Base-by-base conservation (phyloP, 2,329 filamentous ascomycete species). In the Aureobasidium pullulans region DNA sequence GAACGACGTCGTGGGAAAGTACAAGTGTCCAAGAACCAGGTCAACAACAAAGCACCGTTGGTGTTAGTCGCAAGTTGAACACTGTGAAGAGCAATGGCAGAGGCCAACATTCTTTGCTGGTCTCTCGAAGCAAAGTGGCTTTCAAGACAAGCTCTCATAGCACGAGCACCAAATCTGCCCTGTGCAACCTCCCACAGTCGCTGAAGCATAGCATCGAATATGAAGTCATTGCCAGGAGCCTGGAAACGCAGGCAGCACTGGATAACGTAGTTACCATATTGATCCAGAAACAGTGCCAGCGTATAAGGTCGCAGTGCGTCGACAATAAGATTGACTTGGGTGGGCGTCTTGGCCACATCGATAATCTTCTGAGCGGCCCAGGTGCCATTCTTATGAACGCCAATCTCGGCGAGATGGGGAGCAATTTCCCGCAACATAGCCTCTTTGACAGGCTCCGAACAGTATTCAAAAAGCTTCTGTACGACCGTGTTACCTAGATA, bases 321-420 rank as follows among this genome's bases (percentile, higher is more conserved):
- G 31, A 94, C 88, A 69, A 99, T 93, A 76, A 90, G 78, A 48
- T 79, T 77, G 86, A 94, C 93, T 75, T 97, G 92, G 42, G 79
- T 77, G 6, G 88, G 85, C 0, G 88, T 90, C 75, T 94, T 90
- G 72, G 91, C 93, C 6, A 96, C 90, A 68, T 97, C 93, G 66
- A 99, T 97, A 69, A 99, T 97, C 81, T 97, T 99, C 76, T 99
- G 94, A 1, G 94, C 94, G 58, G 94, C 94, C 94, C 94, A 99
- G 1, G 94, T 99, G 63, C 94, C 94, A 69, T 99, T 99, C 83
- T 99, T 99, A 81, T 99, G 94, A 7, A 96, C 86, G 67, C 94
- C 94, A 74, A 97, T 96, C 75, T 97, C 92, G 29, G 93, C 91
- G 71, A 97, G 83, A 70, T 96, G 92, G 60, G 93, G 92, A 2